Base-by-base conservation (phyloP, 768 basidiomycete genomes). In the Serendipita indica region DNA sequence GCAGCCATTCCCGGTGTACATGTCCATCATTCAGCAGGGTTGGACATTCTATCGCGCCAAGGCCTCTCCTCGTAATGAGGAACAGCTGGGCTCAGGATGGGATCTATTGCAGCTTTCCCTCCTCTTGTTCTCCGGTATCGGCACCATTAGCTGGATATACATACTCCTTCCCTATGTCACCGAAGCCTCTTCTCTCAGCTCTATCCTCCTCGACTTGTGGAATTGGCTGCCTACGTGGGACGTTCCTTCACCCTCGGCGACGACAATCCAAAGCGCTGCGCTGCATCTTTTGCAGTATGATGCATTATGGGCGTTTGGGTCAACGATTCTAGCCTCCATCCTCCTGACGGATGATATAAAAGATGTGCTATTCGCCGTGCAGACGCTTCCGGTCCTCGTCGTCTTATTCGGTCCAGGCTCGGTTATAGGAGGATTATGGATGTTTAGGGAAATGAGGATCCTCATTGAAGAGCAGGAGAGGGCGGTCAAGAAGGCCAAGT, bases 271-370 rank as follows among this genome's bases (percentile, higher is more conserved):
- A 13, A 25, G 22, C 30, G 49, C 49, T 18, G 16, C 32, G 25
- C n/a, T 54, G 7, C 49, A 54, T 20, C 16, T 54, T 7, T 18
- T 54, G 10, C 49, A 54, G 32, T 54, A 54, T 33, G 49, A 54
- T 33, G 12, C 25, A 18, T 3, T 33, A 25, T 54, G 49, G 49
- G 32, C 32, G 49, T 54, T 54, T 28, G 49, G 22, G 0, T 16
- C 49, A 7, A 54, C 49, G 22, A 27, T 54, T 4, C 49, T 54
- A 18, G 49, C 49, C 7, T 18, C 49, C 5, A 18, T 54, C n/a
- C 32, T 54, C 32, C 32, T 54, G 49, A 25, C 49, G 10, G 22
- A 54, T 0, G 49, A 54, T 3, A 20, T 12, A n/a, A 54, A 30
- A 16, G 49, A 54, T 33, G 16, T 33, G 22, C 32, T 54, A 16